Evolutionary conservation across 495 filamentous ascomycete genomes (phyloP).

Genomic region (Penicillium paradoxum): DNA sequence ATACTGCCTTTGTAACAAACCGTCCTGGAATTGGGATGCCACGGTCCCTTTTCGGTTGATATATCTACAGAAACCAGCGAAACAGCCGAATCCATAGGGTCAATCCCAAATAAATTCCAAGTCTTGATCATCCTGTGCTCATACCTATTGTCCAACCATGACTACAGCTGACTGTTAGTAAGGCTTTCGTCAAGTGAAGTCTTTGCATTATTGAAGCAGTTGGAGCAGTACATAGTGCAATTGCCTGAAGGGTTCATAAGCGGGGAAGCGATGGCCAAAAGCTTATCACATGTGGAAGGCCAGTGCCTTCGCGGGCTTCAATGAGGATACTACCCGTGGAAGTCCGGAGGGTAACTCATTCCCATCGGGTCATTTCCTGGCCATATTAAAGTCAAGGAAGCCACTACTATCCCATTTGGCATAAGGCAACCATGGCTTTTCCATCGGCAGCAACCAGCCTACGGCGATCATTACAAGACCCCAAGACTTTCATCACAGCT

Average conservation of each 20-base stretch:
- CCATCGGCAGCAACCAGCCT: slow-evolving; percentile 28
- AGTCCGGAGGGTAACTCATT: background rate
- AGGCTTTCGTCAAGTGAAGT: background rate
- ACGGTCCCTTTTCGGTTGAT: background rate
- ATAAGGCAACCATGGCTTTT: slow-evolving; percentile 23
- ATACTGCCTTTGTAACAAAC: too few species aligned
- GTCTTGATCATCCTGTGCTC: background rate
- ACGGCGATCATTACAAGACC: slow-evolving; percentile 27
- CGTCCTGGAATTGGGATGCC: background rate
- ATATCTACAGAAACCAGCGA: background rate
- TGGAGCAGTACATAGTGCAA: too few species aligned
- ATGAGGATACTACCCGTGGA: background rate
- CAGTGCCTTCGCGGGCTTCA: background rate
- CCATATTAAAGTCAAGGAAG: background rate
- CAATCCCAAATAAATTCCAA: too few species aligned
- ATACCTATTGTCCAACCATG: background rate
- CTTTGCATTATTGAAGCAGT: background rate
- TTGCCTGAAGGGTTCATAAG: background rate
- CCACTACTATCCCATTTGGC: background rate
- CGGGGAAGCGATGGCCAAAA: slow-evolving; percentile 1
- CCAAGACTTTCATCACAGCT: slow-evolving; percentile 41
- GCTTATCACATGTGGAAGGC: background rate
- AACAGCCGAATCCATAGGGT: too few species aligned
- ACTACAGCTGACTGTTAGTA: too few species aligned
- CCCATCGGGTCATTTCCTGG: background rate